Conservation (phyloP, 1,139 yeast species). For the Hemisphaericaspora subhashii region DNA sequence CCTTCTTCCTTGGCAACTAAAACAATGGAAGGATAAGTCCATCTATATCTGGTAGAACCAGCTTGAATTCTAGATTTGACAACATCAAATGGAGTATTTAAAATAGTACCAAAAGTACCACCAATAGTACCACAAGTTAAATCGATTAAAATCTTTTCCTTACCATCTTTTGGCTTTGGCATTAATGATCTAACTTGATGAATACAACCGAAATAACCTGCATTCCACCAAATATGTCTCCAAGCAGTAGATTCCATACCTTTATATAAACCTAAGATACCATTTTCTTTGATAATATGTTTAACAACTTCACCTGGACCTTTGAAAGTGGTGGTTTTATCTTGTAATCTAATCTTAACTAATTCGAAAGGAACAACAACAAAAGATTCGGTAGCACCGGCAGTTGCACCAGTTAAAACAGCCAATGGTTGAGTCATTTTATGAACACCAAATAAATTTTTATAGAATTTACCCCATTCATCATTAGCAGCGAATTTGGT, state of each 20-base stretch:
- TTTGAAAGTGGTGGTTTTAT: slow-evolving; percentile 74
- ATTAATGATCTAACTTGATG: slow-evolving; percentile 78
- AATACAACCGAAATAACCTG: slow-evolving; percentile 95
- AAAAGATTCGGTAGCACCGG: slow-evolving; percentile 95
- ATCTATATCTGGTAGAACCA: slow-evolving; percentile 80
- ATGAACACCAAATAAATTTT: slow-evolving; percentile 64
- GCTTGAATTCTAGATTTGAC: slow-evolving; percentile 97
- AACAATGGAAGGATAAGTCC: slow-evolving; percentile 83
- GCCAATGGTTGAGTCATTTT: slow-evolving; percentile 82
- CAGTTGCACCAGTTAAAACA: slow-evolving; percentile 93
- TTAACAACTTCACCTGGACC: slow-evolving; percentile 85
- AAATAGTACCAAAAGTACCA: slow-evolving; percentile 91
- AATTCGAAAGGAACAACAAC: slow-evolving; percentile 97
- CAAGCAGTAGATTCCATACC: slow-evolving; percentile 96
- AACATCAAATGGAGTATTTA: slow-evolving; percentile 97
- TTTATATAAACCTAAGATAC: slow-evolving; percentile 81
- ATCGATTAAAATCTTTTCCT: slow-evolving; percentile 82
- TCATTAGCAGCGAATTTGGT: slow-evolving; percentile 98
- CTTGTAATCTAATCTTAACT: slow-evolving; percentile 86
- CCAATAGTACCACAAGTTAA: slow-evolving; percentile 92
- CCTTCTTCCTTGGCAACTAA: slow-evolving; percentile 90
- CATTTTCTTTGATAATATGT: slow-evolving; percentile 71
- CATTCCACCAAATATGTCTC: slow-evolving; percentile 97
- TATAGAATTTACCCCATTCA: slow-evolving; percentile 90
- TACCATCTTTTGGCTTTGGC: slow-evolving; percentile 69